phyloP scores from a whole-genome alignment of 495 filamentous ascomycete genomes.

The Hamigera avellanea region DNA sequence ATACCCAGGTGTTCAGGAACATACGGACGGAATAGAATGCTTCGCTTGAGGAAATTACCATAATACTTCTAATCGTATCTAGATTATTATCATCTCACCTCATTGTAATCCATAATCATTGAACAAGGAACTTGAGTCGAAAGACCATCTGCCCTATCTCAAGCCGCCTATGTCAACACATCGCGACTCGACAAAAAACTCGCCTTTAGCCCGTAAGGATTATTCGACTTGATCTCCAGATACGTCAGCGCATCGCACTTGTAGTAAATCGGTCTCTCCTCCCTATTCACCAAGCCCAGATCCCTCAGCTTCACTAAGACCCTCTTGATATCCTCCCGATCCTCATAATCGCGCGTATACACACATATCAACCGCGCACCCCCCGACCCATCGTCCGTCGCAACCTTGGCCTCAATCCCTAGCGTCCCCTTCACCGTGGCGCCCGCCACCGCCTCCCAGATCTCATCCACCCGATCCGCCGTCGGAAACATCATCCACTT shows the following conservation, averaged over 20 bases:
- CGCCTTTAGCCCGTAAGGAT: constrained; percentile 56
- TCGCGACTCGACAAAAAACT: constrained; percentile 36
- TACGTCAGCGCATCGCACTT: constrained; percentile 74
- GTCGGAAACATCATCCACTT: constrained; percentile 82
- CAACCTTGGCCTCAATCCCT: constrained; percentile 60
- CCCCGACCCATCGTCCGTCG: constrained; percentile 33
- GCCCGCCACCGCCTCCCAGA: constrained; percentile 52
- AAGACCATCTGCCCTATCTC: constrained; percentile 4
- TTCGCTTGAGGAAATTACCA: no score
- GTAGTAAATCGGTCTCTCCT: constrained; percentile 54
- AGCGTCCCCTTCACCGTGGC: constrained; percentile 54
- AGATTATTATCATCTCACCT: no score
- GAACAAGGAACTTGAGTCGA: no score
- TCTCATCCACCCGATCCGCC: constrained; percentile 40
- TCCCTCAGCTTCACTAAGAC: constrained; percentile 49
- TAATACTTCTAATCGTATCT: no score
- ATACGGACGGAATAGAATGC: no score
- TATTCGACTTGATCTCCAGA: constrained; percentile 52
- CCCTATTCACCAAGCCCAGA: constrained; percentile 42
- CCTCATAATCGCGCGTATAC: constrained; percentile 64
- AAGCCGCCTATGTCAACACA: constrained; percentile 19
- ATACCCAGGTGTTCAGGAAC: no score
- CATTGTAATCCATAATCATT: no score
- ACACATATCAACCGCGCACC: constrained; percentile 52
- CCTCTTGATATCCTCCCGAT: constrained; percentile 54